These are phyloP conservation scores for Gorgonomyces haynaldii DNA, from an alignment of 192 early-diverging fungal species.

Conservation along the genomic window DNA sequence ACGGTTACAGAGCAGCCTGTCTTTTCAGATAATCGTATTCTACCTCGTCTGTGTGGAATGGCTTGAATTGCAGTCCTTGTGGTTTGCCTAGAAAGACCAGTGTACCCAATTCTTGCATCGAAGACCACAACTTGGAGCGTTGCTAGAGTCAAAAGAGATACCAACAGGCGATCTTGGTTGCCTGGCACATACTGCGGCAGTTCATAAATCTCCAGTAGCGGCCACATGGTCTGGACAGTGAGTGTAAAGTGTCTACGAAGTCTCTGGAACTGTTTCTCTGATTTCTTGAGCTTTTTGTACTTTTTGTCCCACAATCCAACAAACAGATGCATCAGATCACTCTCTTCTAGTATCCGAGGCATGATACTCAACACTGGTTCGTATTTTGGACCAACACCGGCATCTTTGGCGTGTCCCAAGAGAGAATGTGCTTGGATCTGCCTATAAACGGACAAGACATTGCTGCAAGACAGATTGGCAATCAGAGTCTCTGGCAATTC, in stretches of 20 bases:
- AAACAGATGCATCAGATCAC: constrained; percentile 29
- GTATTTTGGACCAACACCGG: constrained; percentile 3
- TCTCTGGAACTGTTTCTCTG: constrained; percentile 8
- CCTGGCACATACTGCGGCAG: constrained; percentile 24
- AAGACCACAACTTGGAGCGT: too few relatives aligned
- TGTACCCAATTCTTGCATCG: too few relatives aligned
- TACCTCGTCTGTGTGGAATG: too few relatives aligned
- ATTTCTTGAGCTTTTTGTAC: constrained; percentile 8
- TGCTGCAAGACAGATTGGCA: constrained; percentile 18
- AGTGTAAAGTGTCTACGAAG: constrained; percentile 14
- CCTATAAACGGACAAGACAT: constrained; percentile 31
- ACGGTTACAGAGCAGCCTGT: too few relatives aligned
- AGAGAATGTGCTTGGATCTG: constrained; percentile 26
- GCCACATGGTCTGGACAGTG: constrained; percentile 25
- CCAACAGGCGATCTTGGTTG: too few relatives aligned
- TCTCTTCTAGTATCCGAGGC: constrained; percentile 23
- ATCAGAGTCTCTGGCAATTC: constrained; percentile 30
- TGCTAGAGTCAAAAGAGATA: too few relatives aligned
- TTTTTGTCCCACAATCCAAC: constrained; percentile 27
- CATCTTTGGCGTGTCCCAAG: constrained; percentile 7
- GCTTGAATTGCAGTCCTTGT: too few relatives aligned
- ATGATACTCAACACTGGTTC: constrained; percentile 27
- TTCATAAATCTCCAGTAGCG: constrained; percentile 27
- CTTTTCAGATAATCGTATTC: too few relatives aligned
- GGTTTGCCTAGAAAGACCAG: too few relatives aligned